Evolutionary conservation across 257 asterid genomes (phyloP), one percentile per base, ranked within the genome.

Genomic region (Lantana camara): DNA sequence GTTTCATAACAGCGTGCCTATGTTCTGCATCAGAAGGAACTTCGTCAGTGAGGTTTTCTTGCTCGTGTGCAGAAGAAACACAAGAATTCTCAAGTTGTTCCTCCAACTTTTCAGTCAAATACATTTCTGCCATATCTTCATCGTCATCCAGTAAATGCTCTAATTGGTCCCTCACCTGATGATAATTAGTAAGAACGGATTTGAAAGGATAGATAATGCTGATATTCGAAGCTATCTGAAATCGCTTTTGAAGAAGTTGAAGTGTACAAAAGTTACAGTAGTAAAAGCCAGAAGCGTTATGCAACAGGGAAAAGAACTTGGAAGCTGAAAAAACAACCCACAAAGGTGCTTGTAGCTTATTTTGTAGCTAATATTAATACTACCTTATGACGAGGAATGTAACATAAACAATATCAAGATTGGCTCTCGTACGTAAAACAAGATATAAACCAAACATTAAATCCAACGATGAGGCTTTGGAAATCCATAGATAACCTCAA

Each of bases 81-180:
- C 90, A 52, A 45, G 95, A 84, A 41, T 57, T 65, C 22, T 86
- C 93, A 54, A 77, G 82, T 45, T 78, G 79, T 45, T 80, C 63
- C 75, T 73, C 73, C 22, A 80, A 42, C 77, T 91, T 88, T 14
- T 86, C 90, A 11, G 90, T 84, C 69, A 91, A 73, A 75, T 88
- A 91, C 98, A 91, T 88, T 80, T 84, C 98, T 10, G 95, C 96
- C 96, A 91, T 88, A 57, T 91, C 98, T 21, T 81, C 90, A 32
- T 91, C 95, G 35, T 91, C 95, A 68, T 91, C 96, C 23, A 91
- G 88, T 70, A 91, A 79, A 75, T 91, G 94, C 81, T 91, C 98
- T 35, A 91, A 60, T 64, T 88, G 95, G 58, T 88, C 98, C 74
- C 94, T 79, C 51, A 86, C 98, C 96, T 87, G 72, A 27, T n/a